phyloP scores from a whole-genome alignment of 1,284 basidiomycete species.

The Leccinum pachyderme region DNA sequence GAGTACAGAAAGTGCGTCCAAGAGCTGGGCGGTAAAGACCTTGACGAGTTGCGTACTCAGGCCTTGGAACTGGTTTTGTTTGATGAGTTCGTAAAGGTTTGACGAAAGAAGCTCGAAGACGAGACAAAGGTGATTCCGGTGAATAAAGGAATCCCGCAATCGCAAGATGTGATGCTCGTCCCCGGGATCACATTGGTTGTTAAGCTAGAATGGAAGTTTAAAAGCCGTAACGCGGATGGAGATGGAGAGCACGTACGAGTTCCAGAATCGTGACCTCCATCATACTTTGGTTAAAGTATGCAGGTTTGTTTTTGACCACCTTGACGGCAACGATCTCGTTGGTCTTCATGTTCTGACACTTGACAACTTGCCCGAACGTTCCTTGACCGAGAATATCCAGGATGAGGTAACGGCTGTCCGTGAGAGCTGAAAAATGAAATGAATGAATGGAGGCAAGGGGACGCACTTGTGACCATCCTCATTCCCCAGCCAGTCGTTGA shows the following conservation, averaged over 20 bases:
- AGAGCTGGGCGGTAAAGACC: slow-evolving; percentile 94
- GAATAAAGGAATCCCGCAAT: slow-evolving; percentile 94
- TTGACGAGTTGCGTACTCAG: slow-evolving; percentile 95
- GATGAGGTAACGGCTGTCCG: slow-evolving; percentile 78
- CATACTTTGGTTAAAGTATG: slow-evolving; percentile 99
- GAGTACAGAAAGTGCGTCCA: slow-evolving; percentile 90
- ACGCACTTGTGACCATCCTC: slow-evolving; percentile 90
- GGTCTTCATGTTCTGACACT: slow-evolving; percentile 99
- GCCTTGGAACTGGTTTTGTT: slow-evolving; percentile 99
- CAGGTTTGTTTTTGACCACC: slow-evolving; percentile 99
- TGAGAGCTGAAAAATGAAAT: slow-evolving; percentile 14
- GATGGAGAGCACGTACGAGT: slow-evolving; percentile 56
- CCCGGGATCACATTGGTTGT: slow-evolving; percentile 87
- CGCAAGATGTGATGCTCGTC: slow-evolving; percentile 98
- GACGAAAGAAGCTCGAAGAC: slow-evolving; percentile 97
- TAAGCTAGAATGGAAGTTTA: slow-evolving; percentile 56
- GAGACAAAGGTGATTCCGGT: slow-evolving; percentile 93
- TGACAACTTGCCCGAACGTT: slow-evolving; percentile 99
- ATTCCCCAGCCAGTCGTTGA: slow-evolving; percentile 91
- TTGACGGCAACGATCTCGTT: slow-evolving; percentile 99
- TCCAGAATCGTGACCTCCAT: slow-evolving; percentile 99
- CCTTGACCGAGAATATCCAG: slow-evolving; percentile 98
- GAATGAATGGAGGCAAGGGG: slow-evolving; percentile 4
- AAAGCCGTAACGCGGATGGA: neutral
- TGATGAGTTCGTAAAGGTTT: slow-evolving; percentile 99